Evolutionary conservation across 1,284 basidiomycete genomes (phyloP).

Genomic region (Fomitopsis betulina): DNA sequence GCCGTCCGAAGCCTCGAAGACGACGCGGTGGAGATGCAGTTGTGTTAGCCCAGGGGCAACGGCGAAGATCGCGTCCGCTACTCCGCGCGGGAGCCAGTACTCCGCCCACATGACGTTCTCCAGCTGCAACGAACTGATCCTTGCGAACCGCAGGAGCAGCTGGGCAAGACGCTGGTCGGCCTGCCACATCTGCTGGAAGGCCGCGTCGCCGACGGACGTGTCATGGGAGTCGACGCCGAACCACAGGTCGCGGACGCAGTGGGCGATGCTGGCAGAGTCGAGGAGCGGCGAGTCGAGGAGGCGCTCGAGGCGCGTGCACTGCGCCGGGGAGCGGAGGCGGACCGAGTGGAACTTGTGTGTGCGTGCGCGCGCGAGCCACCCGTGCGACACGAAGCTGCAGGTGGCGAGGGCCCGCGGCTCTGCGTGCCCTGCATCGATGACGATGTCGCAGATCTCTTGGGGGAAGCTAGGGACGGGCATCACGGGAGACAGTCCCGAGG

Average conservation of each 20-base stretch:
- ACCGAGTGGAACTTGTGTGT: conserved; percentile 24
- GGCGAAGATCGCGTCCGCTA: background rate
- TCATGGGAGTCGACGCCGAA: background rate
- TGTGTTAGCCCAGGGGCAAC: background rate
- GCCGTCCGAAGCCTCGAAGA: background rate
- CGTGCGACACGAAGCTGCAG: conserved; percentile 12
- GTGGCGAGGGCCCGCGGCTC: conserved; percentile 12
- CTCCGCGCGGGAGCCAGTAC: background rate
- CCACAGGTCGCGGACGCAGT: background rate
- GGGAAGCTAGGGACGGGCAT: conserved; percentile 3
- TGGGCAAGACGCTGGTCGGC: background rate
- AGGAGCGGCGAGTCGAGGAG: background rate
- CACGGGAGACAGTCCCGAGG: too few species aligned
- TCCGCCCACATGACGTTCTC: background rate
- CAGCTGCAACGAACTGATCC: background rate
- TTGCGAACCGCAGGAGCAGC: background rate
- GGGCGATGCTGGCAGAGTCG: background rate
- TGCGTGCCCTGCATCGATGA: conserved; percentile 18
- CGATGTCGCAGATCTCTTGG: conserved; percentile 17
- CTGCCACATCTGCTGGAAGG: background rate
- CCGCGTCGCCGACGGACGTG: background rate
- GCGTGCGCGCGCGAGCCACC: conserved; percentile 22
- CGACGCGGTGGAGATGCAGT: background rate
- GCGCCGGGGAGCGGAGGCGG: background rate
- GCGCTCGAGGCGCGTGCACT: background rate